Percentiles rank a stretch among this genome's conserved stretches.
Conservation (phyloP, 2,329 filamentous ascomycete species). For the Neoarthrinium moseri region DNA sequence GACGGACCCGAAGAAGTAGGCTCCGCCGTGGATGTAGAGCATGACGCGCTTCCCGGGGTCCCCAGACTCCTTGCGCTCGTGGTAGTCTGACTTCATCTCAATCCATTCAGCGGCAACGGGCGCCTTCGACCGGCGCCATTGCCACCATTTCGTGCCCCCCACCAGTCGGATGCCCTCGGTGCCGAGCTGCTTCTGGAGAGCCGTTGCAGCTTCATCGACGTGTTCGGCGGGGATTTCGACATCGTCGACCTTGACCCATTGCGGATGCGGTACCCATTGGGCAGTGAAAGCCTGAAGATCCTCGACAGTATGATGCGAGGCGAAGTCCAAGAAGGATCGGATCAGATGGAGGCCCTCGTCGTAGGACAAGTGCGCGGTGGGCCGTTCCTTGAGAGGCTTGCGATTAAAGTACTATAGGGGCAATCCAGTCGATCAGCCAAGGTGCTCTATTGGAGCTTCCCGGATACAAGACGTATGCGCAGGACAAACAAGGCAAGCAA, state of each 20-base stretch:
- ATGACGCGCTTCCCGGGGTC: conserved; percentile 73
- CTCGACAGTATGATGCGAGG: conserved; percentile 87
- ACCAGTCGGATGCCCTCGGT: conserved; percentile 70
- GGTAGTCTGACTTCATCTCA: conserved; percentile 84
- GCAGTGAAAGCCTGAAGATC: conserved; percentile 88
- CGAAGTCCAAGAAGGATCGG: conserved; percentile 79
- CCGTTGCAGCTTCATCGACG: conserved; percentile 63
- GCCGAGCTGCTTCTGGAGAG: conserved; percentile 74
- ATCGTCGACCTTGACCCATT: conserved; percentile 80
- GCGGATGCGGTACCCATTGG: conserved; percentile 87
- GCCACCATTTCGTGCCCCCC: conserved; percentile 85
- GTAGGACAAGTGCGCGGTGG: conserved; percentile 89
- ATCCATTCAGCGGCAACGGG: conserved; percentile 87
- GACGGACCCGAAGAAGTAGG: conserved; percentile 93
- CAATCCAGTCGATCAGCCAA: no score
- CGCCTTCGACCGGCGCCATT: conserved; percentile 71
- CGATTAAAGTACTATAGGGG: conserved; percentile 73
- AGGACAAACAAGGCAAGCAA: conserved; percentile 1
- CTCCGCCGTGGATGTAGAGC: conserved; percentile 91
- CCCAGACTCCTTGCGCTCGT: conserved; percentile 63
- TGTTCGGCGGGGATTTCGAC: conserved; percentile 64
- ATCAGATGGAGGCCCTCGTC: conserved; percentile 89
- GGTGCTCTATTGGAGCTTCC: no score
- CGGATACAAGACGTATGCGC: no score
- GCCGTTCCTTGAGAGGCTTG: conserved; percentile 71